A percentile compares a stretch with the other conserved stretches of the same genome.
phyloP scores from a whole-genome alignment of 352 stramenopile species.

The Globisporangium rhizosaccharum region DNA sequence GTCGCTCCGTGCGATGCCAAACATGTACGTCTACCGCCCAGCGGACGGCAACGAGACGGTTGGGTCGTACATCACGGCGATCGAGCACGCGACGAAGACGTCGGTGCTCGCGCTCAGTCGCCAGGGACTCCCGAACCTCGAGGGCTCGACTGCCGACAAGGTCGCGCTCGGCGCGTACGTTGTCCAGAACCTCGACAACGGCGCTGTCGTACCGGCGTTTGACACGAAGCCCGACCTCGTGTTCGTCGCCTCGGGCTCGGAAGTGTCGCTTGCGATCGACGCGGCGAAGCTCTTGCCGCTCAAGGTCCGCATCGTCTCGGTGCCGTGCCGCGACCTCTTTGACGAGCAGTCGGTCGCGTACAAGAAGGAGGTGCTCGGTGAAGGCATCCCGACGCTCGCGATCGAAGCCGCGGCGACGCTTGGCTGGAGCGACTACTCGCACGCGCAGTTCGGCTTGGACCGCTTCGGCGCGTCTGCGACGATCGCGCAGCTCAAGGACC shows the following conservation, averaged over 20 bases:
- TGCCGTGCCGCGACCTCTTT: constrained; percentile 98
- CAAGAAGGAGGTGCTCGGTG: constrained; percentile 93
- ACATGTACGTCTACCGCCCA: constrained; percentile 97
- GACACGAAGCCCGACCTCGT: constrained; percentile 87
- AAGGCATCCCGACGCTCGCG: constrained; percentile 92
- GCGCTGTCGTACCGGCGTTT: constrained; percentile 62
- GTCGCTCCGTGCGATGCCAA: constrained; percentile 94
- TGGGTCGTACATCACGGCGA: constrained; percentile 90
- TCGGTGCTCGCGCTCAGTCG: constrained; percentile 93
- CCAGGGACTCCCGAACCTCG: constrained; percentile 88
- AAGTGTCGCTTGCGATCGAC: constrained; percentile 94
- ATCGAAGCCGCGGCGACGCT: constrained; percentile 93
- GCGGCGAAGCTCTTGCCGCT: constrained; percentile 89
- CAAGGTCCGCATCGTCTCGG: constrained; percentile 94
- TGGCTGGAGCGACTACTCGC: constrained; percentile 95
- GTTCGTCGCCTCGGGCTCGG: constrained; percentile 92
- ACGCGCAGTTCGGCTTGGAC: constrained; percentile 90
- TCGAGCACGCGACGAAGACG: constrained; percentile 84
- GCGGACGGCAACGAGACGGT: constrained; percentile 98
- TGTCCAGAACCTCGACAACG: constrained; percentile 71
- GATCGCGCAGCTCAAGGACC: constrained; percentile 86
- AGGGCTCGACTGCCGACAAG: constrained; percentile 83
- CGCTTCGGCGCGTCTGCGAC: constrained; percentile 88
- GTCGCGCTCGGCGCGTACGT: constrained; percentile 91
- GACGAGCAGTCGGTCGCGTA: constrained; percentile 95